Base-by-base conservation (phyloP, 257 asterid genomes). In the Capsicum chinense region DNA sequence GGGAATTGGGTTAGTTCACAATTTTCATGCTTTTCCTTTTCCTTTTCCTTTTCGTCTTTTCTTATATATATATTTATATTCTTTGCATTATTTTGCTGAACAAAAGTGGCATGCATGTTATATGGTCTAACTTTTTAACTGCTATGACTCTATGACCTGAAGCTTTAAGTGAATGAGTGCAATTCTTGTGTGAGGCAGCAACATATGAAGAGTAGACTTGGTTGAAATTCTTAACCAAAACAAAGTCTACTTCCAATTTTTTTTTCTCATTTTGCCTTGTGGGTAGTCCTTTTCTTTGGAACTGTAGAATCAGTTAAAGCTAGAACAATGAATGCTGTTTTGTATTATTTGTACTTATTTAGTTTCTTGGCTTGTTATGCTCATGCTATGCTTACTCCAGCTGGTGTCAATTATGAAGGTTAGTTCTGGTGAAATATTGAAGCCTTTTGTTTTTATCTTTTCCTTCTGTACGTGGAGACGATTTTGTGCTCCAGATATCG, bases 331-430 rank as follows among this genome's bases (percentile, higher is more conserved):
- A 83, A 64, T 80, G 76, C 62, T 78, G 80, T 88, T 74, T 82
- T 91, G 19, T 84, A 81, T 83, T 87, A 37, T 86, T 62, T 91
- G 83, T 87, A 76, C 79, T 79, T 93, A 2, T 86, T 87, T 83
- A 57, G 87, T 87, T 90, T 89, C 87, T 90, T 87, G 89, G 85
- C 88, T 86, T 92, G 26, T 87, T 92, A 35, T 87, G 86, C 92
- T 79, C 79, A 66, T 80, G 91, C 95, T 88, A 52, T 90, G 90
- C 97, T 96, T 70, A 88, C 99, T 44, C 95, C 97, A 80, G 88
- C 91, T 88, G 99, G 98, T 79, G 91, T 96, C 89, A 96, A 96
- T 90, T 92, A 80, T 78, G 99, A 96, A 96, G 99, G 99, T 94
- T 56, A 84, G 47, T 73, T 39, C 48, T 9, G 19, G 3, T 47